These are phyloP conservation scores for Trifolium subterraneum DNA, from an alignment of 306 rosid species.

Conservation along the genomic window DNA sequence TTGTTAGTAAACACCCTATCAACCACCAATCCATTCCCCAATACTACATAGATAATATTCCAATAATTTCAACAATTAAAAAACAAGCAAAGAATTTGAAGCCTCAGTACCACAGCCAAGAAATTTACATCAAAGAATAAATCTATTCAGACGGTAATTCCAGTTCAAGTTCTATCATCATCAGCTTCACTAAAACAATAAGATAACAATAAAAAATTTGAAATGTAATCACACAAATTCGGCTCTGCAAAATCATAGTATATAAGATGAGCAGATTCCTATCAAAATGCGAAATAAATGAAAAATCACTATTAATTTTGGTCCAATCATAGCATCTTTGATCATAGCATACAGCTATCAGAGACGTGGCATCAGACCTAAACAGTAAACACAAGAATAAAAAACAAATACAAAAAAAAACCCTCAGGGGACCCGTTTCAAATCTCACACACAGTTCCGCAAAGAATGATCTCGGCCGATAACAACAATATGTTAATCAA, in stretches of 20 bases:
- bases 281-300: slow-evolving; percentile 64
- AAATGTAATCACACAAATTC: slow-evolving; percentile 13
- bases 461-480: slow-evolving; percentile 43
- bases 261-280: slow-evolving; percentile 60
- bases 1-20: too few species aligned
- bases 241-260: neutral
- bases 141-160: slow-evolving; percentile 14
- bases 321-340: slow-evolving; percentile 85
- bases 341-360: slow-evolving; percentile 66
- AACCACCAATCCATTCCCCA: too few species aligned
- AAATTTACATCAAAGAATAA: slow-evolving; percentile 6
- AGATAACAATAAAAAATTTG: too few species aligned
- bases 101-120: slow-evolving; percentile 22
- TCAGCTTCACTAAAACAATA: neutral
- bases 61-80: too few species aligned
- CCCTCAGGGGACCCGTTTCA: slow-evolving; percentile 85
- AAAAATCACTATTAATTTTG: slow-evolving; percentile 43
- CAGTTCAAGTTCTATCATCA: neutral
- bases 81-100: neutral
- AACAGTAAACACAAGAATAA: neutral
- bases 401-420: neutral
- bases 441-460: slow-evolving; percentile 67
- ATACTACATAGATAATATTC: too few species aligned
- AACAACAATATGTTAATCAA: neutral
- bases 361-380: slow-evolving; percentile 75